These are phyloP conservation scores for Phaeotremella skinneri DNA, from an alignment of 768 basidiomycete species.

Conservation along the genomic window DNA sequence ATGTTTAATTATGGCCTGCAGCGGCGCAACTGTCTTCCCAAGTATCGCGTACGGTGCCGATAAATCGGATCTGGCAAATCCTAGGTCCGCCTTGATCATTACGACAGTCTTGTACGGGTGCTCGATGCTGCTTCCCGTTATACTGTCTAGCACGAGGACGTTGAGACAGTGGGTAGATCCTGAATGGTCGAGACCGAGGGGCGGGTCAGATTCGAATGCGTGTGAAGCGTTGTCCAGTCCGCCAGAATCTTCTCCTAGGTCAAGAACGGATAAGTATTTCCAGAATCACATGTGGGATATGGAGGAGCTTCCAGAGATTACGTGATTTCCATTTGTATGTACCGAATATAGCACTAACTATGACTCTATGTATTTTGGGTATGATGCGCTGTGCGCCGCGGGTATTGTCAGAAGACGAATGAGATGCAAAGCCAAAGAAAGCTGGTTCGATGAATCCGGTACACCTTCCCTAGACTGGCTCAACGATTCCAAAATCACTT, in stretches of 20 bases:
- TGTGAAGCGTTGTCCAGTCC: not conserved
- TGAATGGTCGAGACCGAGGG: conserved; percentile 10
- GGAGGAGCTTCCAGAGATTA: not conserved
- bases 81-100: conserved; percentile 13
- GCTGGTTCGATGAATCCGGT: no score
- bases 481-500: no score
- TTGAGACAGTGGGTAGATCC: conserved; percentile 25
- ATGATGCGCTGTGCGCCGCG: no score
- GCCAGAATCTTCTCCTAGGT: not conserved
- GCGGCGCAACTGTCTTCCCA: conserved; percentile 38
- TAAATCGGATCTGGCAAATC: conserved; percentile 10
- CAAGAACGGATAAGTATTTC: not conserved
- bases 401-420: no score
- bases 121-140: conserved; percentile 8
- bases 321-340: not conserved
- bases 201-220: not conserved
- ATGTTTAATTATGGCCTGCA: conserved; percentile 33
- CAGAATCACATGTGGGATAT: not conserved
- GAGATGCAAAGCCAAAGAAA: no score
- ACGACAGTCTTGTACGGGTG: conserved; percentile 13
- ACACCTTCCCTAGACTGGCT: no score
- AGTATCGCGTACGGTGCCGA: conserved; percentile 33
- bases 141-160: not conserved
- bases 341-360: not conserved
- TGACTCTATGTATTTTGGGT: not conserved